A percentile compares a stretch with the other conserved stretches of the same genome.
phyloP scores from a whole-genome alignment of 306 rosid genomes.

The Acacia melanoxylon region DNA sequence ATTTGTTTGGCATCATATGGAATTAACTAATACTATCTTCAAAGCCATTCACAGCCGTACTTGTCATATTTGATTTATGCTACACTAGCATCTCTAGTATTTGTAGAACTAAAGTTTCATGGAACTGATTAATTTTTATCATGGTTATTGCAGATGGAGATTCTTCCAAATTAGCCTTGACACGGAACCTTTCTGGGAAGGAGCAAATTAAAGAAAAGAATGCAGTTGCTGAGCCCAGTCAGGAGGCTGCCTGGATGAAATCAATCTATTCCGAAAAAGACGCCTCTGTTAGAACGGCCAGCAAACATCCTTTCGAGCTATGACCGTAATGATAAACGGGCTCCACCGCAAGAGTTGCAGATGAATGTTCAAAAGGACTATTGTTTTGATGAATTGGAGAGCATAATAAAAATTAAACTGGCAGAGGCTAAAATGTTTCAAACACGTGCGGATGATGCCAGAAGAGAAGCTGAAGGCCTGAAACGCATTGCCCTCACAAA shows the following conservation, averaged over 20 bases:
- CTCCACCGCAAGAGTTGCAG: slow-evolving; percentile 61
- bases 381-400: slow-evolving; percentile 83
- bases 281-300: slow-evolving; percentile 61
- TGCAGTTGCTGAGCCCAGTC: slow-evolving; percentile 74
- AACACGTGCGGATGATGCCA: slow-evolving; percentile 86
- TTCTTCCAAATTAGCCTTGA: slow-evolving; percentile 60
- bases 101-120: slow-evolving; percentile 9
- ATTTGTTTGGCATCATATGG: not conserved
- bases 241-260: slow-evolving; percentile 78
- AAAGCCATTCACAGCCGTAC: not conserved
- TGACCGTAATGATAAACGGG: slow-evolving; percentile 62
- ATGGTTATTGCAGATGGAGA: slow-evolving; percentile 64
- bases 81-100: not conserved
- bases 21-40: not conserved
- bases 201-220: slow-evolving; percentile 60
- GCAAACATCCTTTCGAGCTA: slow-evolving; percentile 67
- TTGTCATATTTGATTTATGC: not conserved
- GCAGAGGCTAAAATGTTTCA: slow-evolving; percentile 98
- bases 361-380: slow-evolving; percentile 69
- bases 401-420: slow-evolving; percentile 72
- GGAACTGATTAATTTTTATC: slow-evolving; percentile 28
- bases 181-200: slow-evolving; percentile 50
- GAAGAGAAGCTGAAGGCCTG: slow-evolving; percentile 91
- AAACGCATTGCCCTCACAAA: slow-evolving; percentile 84
- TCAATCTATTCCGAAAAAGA: slow-evolving; percentile 66